A percentile compares a stretch with the other conserved stretches of the same genome.
These are phyloP conservation scores for Ophiostoma piceae DNA, from an alignment of 2,329 filamentous ascomycete species.

Conservation along the genomic window DNA sequence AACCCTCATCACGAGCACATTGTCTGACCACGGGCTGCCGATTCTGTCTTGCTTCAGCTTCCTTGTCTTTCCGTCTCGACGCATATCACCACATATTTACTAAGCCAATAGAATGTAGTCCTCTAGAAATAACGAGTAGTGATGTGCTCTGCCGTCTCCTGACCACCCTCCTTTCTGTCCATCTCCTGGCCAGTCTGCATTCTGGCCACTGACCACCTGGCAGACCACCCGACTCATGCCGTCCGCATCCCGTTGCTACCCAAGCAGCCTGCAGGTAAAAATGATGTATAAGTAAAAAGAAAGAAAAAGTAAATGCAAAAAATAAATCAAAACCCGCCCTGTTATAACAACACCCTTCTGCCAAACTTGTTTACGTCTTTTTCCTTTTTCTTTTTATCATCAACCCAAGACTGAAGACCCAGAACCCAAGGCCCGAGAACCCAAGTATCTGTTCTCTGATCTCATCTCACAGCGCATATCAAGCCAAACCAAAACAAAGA, in stretches of 20 bases:
- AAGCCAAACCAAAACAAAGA: neutral
- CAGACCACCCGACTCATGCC: constrained; percentile 11
- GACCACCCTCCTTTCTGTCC: neutral
- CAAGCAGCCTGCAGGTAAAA: neutral
- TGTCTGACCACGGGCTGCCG: neutral
- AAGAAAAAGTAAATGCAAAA: neutral
- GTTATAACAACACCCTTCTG: neutral
- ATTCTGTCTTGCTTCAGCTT: neutral
- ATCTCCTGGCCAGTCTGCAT: neutral
- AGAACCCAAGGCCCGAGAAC: neutral
- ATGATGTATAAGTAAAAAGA: neutral
- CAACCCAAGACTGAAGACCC: neutral
- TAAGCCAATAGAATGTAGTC: neutral
- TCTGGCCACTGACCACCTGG: neutral
- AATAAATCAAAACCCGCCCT: neutral
- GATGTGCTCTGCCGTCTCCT: constrained; percentile 5
- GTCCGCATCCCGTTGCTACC: constrained; percentile 9
- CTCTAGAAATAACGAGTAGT: neutral
- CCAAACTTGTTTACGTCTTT: neutral
- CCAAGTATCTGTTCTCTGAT: neutral
- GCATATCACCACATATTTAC: neutral
- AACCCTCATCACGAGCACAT: neutral
- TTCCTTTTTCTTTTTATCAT: neutral
- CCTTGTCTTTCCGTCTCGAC: neutral
- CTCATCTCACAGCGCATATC: constrained; percentile 7